A percentile compares a stretch with the other conserved stretches of the same genome.
These are phyloP conservation scores for Haplographium delicatum DNA, from an alignment of 495 filamentous ascomycete species.

Conservation along the genomic window DNA sequence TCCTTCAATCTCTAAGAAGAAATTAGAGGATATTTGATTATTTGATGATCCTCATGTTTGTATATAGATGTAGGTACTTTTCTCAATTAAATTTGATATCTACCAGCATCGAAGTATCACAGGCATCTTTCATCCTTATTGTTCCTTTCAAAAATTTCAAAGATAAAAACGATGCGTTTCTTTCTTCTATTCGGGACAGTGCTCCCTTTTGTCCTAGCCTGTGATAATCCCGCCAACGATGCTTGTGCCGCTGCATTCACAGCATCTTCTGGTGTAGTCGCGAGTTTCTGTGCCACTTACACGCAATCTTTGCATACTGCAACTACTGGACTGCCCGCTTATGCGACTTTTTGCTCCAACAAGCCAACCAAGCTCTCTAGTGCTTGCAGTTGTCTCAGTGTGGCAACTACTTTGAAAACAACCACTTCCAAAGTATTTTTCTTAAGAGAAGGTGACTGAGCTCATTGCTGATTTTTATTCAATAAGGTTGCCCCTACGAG, in stretches of 20 bases:
- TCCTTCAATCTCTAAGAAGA: too few relatives aligned
- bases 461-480: too few relatives aligned
- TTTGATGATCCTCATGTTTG: too few relatives aligned
- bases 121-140: conserved; percentile 3
- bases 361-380: conserved; percentile 12
- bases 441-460: neutral
- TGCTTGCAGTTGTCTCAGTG: conserved; percentile 12
- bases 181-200: neutral
- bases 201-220: conserved; percentile 8
- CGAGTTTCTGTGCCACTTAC: conserved; percentile 15
- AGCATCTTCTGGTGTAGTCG: conserved; percentile 1
- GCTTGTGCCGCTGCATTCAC: conserved; percentile 16
- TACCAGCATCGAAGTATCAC: too few relatives aligned
- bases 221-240: conserved; percentile 9
- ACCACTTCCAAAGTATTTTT: too few relatives aligned
- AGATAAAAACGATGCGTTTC: conserved; percentile 13
- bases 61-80: neutral
- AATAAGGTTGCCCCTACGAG: too few relatives aligned
- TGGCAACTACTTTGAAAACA: neutral
- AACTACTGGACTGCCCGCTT: conserved; percentile 12
- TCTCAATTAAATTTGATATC: too few relatives aligned
- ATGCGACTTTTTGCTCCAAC: conserved; percentile 14
- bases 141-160: neutral
- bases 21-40: too few relatives aligned
- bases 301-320: conserved; percentile 1